phyloP scores from a whole-genome alignment of 805 yeast species.

The Candida fluviatilis region DNA sequence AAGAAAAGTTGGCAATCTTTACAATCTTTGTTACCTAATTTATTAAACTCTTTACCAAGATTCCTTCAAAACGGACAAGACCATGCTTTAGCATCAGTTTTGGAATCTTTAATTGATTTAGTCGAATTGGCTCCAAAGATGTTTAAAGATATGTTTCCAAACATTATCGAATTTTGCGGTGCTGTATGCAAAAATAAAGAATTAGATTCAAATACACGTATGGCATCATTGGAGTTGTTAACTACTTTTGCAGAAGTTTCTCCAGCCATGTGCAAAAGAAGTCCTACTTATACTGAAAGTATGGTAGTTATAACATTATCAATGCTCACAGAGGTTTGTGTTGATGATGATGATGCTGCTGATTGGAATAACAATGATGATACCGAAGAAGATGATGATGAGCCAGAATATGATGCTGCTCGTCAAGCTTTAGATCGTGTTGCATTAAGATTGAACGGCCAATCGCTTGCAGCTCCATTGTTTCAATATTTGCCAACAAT shows the following conservation, averaged over 20 bases:
- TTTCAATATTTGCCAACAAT: conserved; percentile 84
- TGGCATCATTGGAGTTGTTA: conserved; percentile 82
- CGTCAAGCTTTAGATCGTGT: conserved; percentile 93
- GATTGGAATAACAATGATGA: conserved; percentile 83
- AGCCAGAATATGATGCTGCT: conserved; percentile 84
- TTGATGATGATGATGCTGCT: conserved; percentile 82
- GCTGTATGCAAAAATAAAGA: conserved; percentile 78
- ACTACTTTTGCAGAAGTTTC: conserved; percentile 91
- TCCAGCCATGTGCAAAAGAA: conserved; percentile 90
- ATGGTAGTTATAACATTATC: conserved; percentile 71
- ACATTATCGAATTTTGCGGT: conserved; percentile 83
- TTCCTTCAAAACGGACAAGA: conserved; percentile 77
- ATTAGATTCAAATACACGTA: conserved; percentile 72
- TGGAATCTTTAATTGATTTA: conserved; percentile 83
- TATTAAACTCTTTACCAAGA: conserved; percentile 83
- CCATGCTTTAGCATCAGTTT: conserved; percentile 76
- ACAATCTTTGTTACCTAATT: conserved; percentile 74
- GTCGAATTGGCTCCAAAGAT: conserved; percentile 93
- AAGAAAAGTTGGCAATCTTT: conserved; percentile 73
- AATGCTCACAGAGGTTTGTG: conserved; percentile 90
- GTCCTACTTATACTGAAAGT: conserved; percentile 64
- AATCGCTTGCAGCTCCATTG: conserved; percentile 75
- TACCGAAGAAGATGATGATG: conserved; percentile 73
- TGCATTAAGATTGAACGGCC: conserved; percentile 78
- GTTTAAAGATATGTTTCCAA: conserved; percentile 86